Evolutionary conservation across 1,284 basidiomycete species (phyloP), one percentile per base, ranked within the genome.

Genomic region (Limonomyces culmigenus): DNA sequence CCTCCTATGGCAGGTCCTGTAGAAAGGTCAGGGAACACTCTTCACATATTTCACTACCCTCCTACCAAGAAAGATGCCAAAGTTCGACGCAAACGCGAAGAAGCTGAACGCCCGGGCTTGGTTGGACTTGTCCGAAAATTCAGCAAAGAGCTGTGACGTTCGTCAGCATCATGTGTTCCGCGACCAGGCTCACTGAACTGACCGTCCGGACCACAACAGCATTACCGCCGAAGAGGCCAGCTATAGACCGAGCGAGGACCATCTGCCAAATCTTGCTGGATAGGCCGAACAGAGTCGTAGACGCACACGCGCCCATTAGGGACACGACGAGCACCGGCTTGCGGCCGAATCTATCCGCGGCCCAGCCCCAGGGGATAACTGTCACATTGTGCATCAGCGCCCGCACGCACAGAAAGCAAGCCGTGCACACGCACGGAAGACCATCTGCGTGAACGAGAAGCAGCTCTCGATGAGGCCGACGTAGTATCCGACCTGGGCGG

Each of bases 81-180:
- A 10, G 15, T 32, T 32, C 10, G 8, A 11, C 8, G 30, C 30
- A 17, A 32, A 32, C 6, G 30, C 30, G 30, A 32, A 32, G 10
- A 10, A 32, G 30, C 30, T 32, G 30, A 32, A 32, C 30, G 15
- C 30, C 6, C 30, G 10, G 30, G 30, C 30, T 16, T 32, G 30
- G 30, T 32, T 32, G 10, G 30, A 13, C 11, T 17, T 32, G 16
- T 32, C 30, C 6, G 30, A 32, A 8, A 32, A 10, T 15, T 32
- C 30, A 6, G 30, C 8, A 32, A 32, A 32, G 8, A 32, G 30
- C 30, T 32, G 16, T 16, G 16, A 16, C 6, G 15, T n/a, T 27
- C 23, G n/a, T 8, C 23, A n/a, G 8, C 23, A 27, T 27, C 23
- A n/a, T 27, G 8, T 27, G 23, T 27, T 27, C 23, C n/a, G 23